A percentile compares a stretch with the other conserved stretches of the same genome.
These are phyloP conservation scores for Pisolithus albus DNA, from an alignment of 768 basidiomycete genomes.

Conservation along the genomic window DNA sequence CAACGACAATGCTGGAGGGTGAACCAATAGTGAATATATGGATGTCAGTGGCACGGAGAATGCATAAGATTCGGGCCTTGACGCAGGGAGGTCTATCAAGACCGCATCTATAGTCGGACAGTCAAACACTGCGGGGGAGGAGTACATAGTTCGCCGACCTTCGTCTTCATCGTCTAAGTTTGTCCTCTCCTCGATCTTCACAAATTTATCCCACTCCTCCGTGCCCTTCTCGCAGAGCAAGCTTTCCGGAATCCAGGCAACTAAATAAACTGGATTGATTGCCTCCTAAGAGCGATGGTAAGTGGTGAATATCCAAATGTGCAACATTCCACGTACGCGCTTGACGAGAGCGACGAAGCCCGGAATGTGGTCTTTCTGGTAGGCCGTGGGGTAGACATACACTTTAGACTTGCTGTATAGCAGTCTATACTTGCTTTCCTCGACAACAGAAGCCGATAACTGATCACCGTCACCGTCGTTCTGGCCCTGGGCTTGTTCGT, in stretches of 20 bases:
- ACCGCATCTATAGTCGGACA: conserved; percentile 55
- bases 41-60: conserved; percentile 91
- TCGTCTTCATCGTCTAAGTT: conserved; percentile 60
- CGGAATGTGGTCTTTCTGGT: conserved; percentile 86
- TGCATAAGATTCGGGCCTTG: conserved; percentile 84
- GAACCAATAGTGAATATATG: conserved; percentile 83
- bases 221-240: conserved; percentile 76
- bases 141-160: conserved; percentile 36
- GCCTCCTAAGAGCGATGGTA: conserved; percentile 48
- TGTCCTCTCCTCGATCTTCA: conserved; percentile 70
- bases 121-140: conserved; percentile 1
- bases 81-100: conserved; percentile 76
- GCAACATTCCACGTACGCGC: conserved; percentile 46
- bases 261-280: conserved; percentile 64
- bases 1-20: conserved; percentile 76
- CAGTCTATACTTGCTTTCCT: conserved; percentile 61
- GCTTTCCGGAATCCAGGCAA: conserved; percentile 92
- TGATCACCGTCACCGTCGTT: conserved; percentile 9
- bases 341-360: conserved; percentile 92
- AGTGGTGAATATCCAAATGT: conserved; percentile 4
- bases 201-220: conserved; percentile 86
- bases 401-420: conserved; percentile 92
- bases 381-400: conserved; percentile 90
- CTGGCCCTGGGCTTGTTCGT: conserved; percentile 19
- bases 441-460: conserved; percentile 26